phyloP scores from a whole-genome alignment of 768 basidiomycete genomes.

The Mycena belliarum region DNA sequence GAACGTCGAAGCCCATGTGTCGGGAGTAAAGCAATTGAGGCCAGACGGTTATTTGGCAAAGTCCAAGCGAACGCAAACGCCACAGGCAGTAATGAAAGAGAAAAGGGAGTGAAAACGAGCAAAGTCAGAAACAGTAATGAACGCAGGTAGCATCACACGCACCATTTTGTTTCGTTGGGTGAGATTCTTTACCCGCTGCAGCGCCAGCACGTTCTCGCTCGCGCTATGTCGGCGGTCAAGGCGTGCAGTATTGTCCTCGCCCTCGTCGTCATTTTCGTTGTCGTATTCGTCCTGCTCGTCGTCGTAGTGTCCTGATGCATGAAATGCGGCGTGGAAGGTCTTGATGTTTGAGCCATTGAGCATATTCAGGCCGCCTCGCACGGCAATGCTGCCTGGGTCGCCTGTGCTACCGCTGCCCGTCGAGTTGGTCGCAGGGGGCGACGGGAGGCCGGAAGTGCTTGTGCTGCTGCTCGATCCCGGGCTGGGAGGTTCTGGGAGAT shows the following conservation, averaged over 20 bases:
- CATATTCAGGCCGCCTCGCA: slow-evolving; percentile 37
- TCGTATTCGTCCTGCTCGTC: slow-evolving; percentile 49
- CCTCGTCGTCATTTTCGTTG: slow-evolving; percentile 47
- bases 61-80: background rate
- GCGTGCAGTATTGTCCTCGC: slow-evolving; percentile 67
- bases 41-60: background rate
- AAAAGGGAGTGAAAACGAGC: slow-evolving; percentile 33
- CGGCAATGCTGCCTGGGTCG: slow-evolving; percentile 48
- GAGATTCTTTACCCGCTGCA: slow-evolving; percentile 70
- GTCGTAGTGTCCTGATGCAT: slow-evolving; percentile 40
- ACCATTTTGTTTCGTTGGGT: slow-evolving; percentile 76
- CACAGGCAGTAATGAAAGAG: slow-evolving; percentile 8
- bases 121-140: slow-evolving; percentile 24
- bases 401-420: slow-evolving; percentile 80
- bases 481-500: slow-evolving; percentile 73
- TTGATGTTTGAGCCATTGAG: slow-evolving; percentile 42
- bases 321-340: slow-evolving; percentile 28
- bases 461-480: slow-evolving; percentile 50
- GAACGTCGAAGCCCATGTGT: background rate
- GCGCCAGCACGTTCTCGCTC: slow-evolving; percentile 57
- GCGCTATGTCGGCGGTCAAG: slow-evolving; percentile 39
- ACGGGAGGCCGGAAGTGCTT: slow-evolving; percentile 68
- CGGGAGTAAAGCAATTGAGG: background rate
- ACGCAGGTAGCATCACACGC: slow-evolving; percentile 31
- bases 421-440: slow-evolving; percentile 84